These are phyloP conservation scores for Apiospora sp. DNA, from an alignment of 2,329 filamentous ascomycete genomes.

Conservation along the genomic window DNA sequence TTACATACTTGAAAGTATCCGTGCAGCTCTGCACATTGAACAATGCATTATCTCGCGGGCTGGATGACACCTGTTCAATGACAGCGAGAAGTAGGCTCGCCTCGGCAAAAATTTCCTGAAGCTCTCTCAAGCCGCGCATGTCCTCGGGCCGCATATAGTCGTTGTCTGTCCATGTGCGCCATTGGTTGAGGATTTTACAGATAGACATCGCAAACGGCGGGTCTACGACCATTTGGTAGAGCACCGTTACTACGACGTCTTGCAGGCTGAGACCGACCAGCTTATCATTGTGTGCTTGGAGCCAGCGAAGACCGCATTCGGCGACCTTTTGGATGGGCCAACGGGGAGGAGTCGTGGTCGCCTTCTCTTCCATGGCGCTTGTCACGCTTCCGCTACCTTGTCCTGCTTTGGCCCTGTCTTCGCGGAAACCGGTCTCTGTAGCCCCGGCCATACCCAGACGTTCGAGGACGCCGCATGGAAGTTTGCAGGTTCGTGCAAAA, in stretches of 20 bases:
- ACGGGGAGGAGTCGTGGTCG: not conserved
- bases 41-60: not conserved
- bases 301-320: not conserved
- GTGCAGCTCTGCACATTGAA: not conserved
- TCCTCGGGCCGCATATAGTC: not conserved
- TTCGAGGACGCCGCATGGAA: slow-evolving; percentile 5
- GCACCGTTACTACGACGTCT: not conserved
- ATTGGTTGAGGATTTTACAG: not conserved
- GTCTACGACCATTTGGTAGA: slow-evolving; percentile 6
- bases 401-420: not conserved
- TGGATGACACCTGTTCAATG: not conserved
- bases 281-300: not conserved
- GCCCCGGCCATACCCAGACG: not conserved
- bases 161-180: not conserved
- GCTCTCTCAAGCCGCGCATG: not conserved
- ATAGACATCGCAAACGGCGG: not conserved
- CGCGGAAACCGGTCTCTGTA: not conserved
- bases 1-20: not conserved
- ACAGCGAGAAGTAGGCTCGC: not conserved
- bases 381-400: not conserved
- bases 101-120: not conserved
- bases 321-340: not conserved
- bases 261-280: not conserved
- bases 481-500: not conserved
- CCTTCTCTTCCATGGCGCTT: not conserved